Conservation (phyloP, 2,329 filamentous ascomycete genomes). For the Plectosphaerella plurivora region DNA sequence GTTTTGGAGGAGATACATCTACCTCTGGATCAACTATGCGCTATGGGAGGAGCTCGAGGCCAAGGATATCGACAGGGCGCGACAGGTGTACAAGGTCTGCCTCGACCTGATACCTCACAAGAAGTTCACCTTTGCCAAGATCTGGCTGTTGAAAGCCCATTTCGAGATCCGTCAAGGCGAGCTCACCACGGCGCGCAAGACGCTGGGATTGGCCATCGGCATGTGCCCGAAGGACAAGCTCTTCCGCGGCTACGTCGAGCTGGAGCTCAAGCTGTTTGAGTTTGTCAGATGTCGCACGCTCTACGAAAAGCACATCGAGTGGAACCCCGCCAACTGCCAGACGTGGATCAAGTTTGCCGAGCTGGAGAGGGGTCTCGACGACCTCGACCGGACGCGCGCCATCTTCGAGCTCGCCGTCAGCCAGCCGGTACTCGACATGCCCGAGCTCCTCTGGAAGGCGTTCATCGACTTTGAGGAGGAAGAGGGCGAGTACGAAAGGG, state of each 20-base stretch:
- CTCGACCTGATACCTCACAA: constrained; percentile 88
- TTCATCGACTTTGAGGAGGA: constrained; percentile 99
- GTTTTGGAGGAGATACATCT: constrained; percentile 96
- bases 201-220: constrained; percentile 83
- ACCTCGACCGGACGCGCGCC: constrained; percentile 78
- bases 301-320: constrained; percentile 91
- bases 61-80: constrained; percentile 71
- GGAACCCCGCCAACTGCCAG: constrained; percentile 83
- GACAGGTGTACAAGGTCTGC: constrained; percentile 88
- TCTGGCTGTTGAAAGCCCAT: constrained; percentile 91
- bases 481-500: constrained; percentile 83
- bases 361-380: constrained; percentile 85
- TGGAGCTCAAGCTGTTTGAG: constrained; percentile 91
- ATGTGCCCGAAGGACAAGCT: constrained; percentile 95
- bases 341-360: constrained; percentile 97
- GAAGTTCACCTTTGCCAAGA: constrained; percentile 94
- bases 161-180: constrained; percentile 89
- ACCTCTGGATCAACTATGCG: constrained; percentile 96
- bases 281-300: constrained; percentile 87
- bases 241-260: constrained; percentile 87
- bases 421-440: constrained; percentile 88
- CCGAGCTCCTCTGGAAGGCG: constrained; percentile 93
- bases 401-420: constrained; percentile 89
- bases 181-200: constrained; percentile 76
- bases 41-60: constrained; percentile 89